Conservation (phyloP, 2,329 filamentous ascomycete species). For the Sarocladium strictum region DNA sequence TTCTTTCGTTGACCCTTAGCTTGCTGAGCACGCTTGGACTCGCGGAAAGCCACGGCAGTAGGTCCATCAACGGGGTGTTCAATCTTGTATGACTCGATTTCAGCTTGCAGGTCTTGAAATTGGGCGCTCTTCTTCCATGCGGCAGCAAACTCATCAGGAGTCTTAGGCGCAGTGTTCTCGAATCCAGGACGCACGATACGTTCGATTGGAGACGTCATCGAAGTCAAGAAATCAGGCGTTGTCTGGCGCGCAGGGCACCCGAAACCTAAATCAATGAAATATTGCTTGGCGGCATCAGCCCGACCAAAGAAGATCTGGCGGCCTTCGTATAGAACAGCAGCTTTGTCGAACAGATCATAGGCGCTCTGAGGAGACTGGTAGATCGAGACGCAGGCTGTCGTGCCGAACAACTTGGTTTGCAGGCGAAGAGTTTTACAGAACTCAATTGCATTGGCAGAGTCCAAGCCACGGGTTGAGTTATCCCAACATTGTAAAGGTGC, state of each 20-base stretch:
- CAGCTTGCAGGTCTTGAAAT: slow-evolving; percentile 43
- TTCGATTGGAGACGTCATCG: slow-evolving; percentile 58
- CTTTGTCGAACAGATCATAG: slow-evolving; percentile 61
- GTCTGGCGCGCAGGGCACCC: slow-evolving; percentile 61
- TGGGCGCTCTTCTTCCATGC: slow-evolving; percentile 51
- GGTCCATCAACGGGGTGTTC: slow-evolving; percentile 47
- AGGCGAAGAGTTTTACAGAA: slow-evolving; percentile 66
- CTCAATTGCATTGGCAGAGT: slow-evolving; percentile 70
- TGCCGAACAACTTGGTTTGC: slow-evolving; percentile 60
- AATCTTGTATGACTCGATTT: slow-evolving; percentile 51
- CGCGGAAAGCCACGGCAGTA: slow-evolving; percentile 52
- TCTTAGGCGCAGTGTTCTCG: slow-evolving; percentile 50
- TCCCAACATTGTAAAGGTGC: slow-evolving; percentile 61
- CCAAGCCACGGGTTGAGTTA: slow-evolving; percentile 68
- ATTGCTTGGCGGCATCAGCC: slow-evolving; percentile 53
- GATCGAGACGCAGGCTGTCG: slow-evolving; percentile 64
- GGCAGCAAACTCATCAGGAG: slow-evolving; percentile 55
- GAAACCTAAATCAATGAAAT: slow-evolving; percentile 63
- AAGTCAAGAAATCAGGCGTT: slow-evolving; percentile 66
- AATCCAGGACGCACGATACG: slow-evolving; percentile 51
- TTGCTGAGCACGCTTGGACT: slow-evolving; percentile 47
- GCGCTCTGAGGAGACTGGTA: slow-evolving; percentile 63
- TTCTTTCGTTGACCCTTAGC: slow-evolving; percentile 54
- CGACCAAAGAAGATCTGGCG: slow-evolving; percentile 59
- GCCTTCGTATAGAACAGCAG: slow-evolving; percentile 53